Evolutionary conservation across 2,329 filamentous ascomycete genomes (phyloP).

Genomic region (Xylariaceae sp.): DNA sequence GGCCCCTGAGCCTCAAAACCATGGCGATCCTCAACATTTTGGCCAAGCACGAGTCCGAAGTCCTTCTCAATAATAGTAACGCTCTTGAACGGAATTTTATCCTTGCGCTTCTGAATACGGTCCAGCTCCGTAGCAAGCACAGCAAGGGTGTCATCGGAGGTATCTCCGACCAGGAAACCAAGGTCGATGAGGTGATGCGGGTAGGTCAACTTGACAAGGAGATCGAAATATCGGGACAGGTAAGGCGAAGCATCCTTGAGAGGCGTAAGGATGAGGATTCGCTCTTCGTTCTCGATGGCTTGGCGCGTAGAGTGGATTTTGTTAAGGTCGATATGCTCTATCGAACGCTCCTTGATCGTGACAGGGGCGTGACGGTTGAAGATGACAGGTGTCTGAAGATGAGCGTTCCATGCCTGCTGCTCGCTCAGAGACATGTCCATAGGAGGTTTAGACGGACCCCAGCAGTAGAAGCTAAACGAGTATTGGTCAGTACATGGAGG

Average conservation of each 20-base stretch:
- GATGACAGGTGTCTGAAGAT: slow-evolving; percentile 85
- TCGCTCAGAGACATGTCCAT: slow-evolving; percentile 94
- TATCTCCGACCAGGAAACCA: slow-evolving; percentile 90
- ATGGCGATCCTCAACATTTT: slow-evolving; percentile 78
- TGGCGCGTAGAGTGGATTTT: slow-evolving; percentile 73
- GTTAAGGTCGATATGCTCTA: slow-evolving; percentile 80
- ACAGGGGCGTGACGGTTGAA: slow-evolving; percentile 93
- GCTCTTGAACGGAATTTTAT: slow-evolving; percentile 79
- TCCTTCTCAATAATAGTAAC: slow-evolving; percentile 86
- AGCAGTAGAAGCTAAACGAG: slow-evolving; percentile 80
- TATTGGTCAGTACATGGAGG: slow-evolving; percentile 20
- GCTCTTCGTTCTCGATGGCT: slow-evolving; percentile 75
- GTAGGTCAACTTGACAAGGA: slow-evolving; percentile 83
- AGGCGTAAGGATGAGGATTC: slow-evolving; percentile 85
- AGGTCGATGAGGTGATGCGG: slow-evolving; percentile 94
- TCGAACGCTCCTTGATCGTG: slow-evolving; percentile 73
- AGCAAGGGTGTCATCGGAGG: slow-evolving; percentile 84
- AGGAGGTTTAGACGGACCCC: slow-evolving; percentile 89
- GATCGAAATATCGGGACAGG: slow-evolving; percentile 86
- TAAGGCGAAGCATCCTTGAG: slow-evolving; percentile 81
- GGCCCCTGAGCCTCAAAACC: slow-evolving; percentile 83
- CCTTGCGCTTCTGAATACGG: slow-evolving; percentile 74
- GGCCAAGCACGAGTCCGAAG: slow-evolving; percentile 70
- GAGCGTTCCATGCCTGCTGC: slow-evolving; percentile 80
- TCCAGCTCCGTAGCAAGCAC: slow-evolving; percentile 79